phyloP scores from a whole-genome alignment of 148 eudicot genomes.

The Rhododendron griersonianum region DNA sequence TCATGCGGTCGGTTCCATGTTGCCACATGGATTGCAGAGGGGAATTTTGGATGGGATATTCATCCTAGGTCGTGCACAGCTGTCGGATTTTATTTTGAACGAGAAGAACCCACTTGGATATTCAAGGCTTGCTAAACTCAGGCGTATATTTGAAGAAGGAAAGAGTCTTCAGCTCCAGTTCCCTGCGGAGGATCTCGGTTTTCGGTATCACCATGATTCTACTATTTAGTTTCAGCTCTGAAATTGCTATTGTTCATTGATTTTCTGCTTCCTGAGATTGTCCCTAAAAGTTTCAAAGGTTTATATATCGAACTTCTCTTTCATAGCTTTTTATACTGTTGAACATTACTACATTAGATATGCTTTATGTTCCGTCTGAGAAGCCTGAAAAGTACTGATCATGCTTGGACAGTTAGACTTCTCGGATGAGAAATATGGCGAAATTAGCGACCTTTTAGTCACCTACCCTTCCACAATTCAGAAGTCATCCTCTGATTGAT shows the following conservation, averaged over 20 bases:
- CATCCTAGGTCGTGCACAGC: slow-evolving; percentile 82
- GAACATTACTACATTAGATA: background rate
- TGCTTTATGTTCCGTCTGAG: background rate
- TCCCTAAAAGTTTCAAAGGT: background rate
- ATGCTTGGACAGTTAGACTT: background rate
- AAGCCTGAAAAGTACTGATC: background rate
- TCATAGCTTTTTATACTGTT: background rate
- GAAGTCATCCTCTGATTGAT: background rate
- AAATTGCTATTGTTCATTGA: background rate
- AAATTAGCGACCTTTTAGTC: background rate
- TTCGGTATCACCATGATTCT: slow-evolving; percentile 45
- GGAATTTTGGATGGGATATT: slow-evolving; percentile 73
- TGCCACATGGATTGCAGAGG: slow-evolving; percentile 69
- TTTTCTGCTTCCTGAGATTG: background rate
- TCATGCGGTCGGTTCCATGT: slow-evolving; percentile 53
- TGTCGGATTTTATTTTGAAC: slow-evolving; percentile 64
- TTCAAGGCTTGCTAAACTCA: slow-evolving; percentile 70
- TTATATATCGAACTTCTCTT: background rate
- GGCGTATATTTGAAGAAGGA: slow-evolving; percentile 84
- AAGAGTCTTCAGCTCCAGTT: slow-evolving; percentile 97
- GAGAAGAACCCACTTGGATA: slow-evolving; percentile 87
- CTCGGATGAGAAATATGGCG: background rate
- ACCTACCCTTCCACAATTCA: background rate
- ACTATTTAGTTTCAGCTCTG: background rate
- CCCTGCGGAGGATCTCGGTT: slow-evolving; percentile 99